Evolutionary conservation across 2,329 filamentous ascomycete species (phyloP).

Genomic region (Cladorrhinum sp.): DNA sequence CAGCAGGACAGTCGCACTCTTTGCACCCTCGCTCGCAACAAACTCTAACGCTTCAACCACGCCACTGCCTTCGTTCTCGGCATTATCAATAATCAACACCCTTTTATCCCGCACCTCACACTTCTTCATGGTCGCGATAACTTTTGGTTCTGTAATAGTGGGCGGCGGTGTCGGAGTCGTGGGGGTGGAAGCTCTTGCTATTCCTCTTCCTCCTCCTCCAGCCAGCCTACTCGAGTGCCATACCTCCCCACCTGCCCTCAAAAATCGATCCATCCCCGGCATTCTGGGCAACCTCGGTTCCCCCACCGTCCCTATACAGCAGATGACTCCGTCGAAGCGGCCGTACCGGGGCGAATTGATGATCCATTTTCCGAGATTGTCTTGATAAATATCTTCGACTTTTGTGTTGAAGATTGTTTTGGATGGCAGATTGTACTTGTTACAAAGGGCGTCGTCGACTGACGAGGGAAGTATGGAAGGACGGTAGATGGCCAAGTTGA

Average conservation of each 20-base stretch:
- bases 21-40: conserved; percentile 63
- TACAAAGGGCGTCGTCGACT: conserved; percentile 56
- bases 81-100: conserved; percentile 59
- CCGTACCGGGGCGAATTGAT: conserved; percentile 70
- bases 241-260: conserved; percentile 49
- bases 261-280: conserved; percentile 67
- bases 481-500: conserved; percentile 83
- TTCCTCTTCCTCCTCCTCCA: conserved; percentile 29
- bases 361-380: conserved; percentile 69
- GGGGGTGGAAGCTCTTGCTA: neutral
- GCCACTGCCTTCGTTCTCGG: conserved; percentile 73
- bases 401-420: conserved; percentile 69
- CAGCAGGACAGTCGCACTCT: conserved; percentile 68
- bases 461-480: conserved; percentile 67
- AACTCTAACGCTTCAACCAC: conserved; percentile 77
- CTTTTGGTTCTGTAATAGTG: neutral
- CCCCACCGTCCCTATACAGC: conserved; percentile 77
- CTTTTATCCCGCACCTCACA: conserved; percentile 64
- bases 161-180: neutral
- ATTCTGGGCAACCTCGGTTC: conserved; percentile 69
- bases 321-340: conserved; percentile 74
- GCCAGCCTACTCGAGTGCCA: conserved; percentile 75
- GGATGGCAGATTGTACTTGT: conserved; percentile 67
- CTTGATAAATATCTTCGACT: conserved; percentile 68
- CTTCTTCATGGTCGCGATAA: conserved; percentile 32